Evolutionary conservation across 768 basidiomycete species (phyloP).

Genomic region (Mycena floridula): DNA sequence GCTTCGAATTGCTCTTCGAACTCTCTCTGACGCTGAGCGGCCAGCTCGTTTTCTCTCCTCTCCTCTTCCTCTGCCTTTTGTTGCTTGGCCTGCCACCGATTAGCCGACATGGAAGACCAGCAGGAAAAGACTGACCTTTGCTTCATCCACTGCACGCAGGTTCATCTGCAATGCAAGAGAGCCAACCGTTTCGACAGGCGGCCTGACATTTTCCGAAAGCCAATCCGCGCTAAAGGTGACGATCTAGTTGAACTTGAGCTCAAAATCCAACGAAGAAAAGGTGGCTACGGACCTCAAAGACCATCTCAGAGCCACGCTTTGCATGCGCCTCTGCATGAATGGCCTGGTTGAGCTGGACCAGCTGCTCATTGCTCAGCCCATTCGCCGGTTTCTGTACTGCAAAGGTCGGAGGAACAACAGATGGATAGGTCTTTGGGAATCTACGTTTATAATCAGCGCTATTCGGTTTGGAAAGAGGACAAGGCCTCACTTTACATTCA

Average conservation of each 20-base stretch:
- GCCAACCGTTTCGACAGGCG: constrained; percentile 52
- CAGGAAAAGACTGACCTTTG: constrained; percentile 40
- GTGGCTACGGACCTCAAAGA: constrained; percentile 54
- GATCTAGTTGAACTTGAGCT: constrained; percentile 37
- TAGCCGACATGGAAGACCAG: neutral
- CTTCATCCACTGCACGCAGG: constrained; percentile 63
- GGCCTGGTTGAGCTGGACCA: constrained; percentile 47
- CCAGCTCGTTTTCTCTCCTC: constrained; percentile 51
- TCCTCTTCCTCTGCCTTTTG: neutral
- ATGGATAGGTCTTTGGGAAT: constrained; percentile 81
- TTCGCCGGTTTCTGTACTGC: constrained; percentile 58
- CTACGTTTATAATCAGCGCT: constrained; percentile 25
- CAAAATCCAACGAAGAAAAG: neutral
- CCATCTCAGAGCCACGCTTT: constrained; percentile 65
- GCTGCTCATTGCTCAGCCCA: constrained; percentile 53
- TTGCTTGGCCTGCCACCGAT: neutral
- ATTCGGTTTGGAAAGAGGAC: neutral
- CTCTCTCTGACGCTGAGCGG: constrained; percentile 47
- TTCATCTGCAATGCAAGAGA: constrained; percentile 80
- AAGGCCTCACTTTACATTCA: constrained; percentile 60
- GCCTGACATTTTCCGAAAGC: constrained; percentile 51
- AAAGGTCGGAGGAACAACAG: constrained; percentile 61
- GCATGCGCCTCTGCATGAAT: constrained; percentile 65
- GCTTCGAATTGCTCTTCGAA: constrained; percentile 63
- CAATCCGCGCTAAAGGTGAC: constrained; percentile 66